Conservation (phyloP, 2,329 filamentous ascomycete species). For the Colletotrichum kahawae region DNA sequence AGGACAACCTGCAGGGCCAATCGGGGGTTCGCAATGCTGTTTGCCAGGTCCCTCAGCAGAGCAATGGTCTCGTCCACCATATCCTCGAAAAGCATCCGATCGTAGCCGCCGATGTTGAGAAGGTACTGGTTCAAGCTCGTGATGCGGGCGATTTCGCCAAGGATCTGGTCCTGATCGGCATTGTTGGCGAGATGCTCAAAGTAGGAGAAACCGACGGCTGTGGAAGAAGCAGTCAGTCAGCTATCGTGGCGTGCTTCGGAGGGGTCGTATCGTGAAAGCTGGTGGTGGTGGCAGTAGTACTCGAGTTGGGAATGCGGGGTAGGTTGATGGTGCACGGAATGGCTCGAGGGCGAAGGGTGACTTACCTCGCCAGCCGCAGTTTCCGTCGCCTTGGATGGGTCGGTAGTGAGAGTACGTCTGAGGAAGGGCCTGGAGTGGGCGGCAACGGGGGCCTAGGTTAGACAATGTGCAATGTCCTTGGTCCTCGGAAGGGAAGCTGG, state of each 20-base stretch:
- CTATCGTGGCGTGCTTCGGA: background rate
- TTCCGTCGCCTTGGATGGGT: conserved; percentile 88
- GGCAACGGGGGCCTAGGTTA: background rate
- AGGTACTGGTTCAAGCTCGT: conserved; percentile 74
- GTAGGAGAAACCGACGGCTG: conserved; percentile 92
- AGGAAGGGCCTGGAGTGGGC: conserved; percentile 69
- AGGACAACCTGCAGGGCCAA: conserved; percentile 60
- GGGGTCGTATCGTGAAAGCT: background rate
- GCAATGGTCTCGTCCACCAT: conserved; percentile 78
- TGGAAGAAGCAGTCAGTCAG: conserved; percentile 2
- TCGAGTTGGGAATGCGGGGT: conserved; percentile 19
- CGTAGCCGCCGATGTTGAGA: conserved; percentile 72
- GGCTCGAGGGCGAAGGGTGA: conserved; percentile 23
- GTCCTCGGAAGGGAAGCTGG: background rate
- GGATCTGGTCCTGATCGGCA: conserved; percentile 68
- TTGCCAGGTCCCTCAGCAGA: conserved; percentile 68
- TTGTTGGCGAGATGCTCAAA: conserved; percentile 82
- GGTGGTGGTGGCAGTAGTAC: background rate
- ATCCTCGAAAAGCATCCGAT: conserved; percentile 76
- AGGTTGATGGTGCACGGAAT: background rate
- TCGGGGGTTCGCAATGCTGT: conserved; percentile 64
- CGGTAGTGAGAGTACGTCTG: conserved; percentile 88
- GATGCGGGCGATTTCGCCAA: conserved; percentile 75
- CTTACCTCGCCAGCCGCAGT: conserved; percentile 97
- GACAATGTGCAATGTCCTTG: conserved; percentile 16